Evolutionary conservation across 164 flowering plant genomes (phyloP).

Genomic region (Cinnamomum micranthum): DNA sequence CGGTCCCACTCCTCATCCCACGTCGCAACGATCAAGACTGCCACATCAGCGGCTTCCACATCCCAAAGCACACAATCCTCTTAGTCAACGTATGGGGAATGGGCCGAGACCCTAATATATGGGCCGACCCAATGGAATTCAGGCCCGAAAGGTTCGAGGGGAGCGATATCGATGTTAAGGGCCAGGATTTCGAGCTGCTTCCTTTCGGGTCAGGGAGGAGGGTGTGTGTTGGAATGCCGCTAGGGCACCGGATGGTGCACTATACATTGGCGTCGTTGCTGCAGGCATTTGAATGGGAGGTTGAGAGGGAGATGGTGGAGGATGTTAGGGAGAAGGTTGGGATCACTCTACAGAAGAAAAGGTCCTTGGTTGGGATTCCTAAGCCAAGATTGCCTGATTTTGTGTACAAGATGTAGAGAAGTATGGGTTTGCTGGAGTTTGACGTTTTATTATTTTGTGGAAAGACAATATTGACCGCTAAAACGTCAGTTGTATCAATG

Average conservation of each 20-base stretch:
- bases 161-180: constrained; percentile 26
- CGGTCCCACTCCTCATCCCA: constrained; percentile 32
- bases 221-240: constrained; percentile 32
- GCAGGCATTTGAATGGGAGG: constrained; percentile 34
- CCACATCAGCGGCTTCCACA: constrained; percentile 24
- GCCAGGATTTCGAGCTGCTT: constrained; percentile 32
- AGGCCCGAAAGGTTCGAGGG: constrained; percentile 32
- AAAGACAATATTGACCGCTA: too few species aligned
- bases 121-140: constrained; percentile 30
- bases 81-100: constrained; percentile 34
- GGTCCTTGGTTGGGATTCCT: constrained; percentile 23
- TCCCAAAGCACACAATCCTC: constrained; percentile 29
- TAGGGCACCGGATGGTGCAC: constrained; percentile 34
- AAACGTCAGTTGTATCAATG: too few species aligned
- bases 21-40: constrained; percentile 24
- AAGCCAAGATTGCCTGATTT: constrained; percentile 19
- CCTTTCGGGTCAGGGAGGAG: constrained; percentile 41
- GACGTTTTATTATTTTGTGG: too few species aligned
- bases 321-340: constrained; percentile 32
- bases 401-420: not conserved
- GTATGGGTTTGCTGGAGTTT: too few species aligned
- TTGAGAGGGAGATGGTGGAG: constrained; percentile 10
- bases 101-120: constrained; percentile 27
- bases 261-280: constrained; percentile 25
- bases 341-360: constrained; percentile 27